A percentile compares a stretch with the other conserved stretches of the same genome.
Conservation (phyloP, 768 basidiomycete species). For the Tubosaeta sp. region DNA sequence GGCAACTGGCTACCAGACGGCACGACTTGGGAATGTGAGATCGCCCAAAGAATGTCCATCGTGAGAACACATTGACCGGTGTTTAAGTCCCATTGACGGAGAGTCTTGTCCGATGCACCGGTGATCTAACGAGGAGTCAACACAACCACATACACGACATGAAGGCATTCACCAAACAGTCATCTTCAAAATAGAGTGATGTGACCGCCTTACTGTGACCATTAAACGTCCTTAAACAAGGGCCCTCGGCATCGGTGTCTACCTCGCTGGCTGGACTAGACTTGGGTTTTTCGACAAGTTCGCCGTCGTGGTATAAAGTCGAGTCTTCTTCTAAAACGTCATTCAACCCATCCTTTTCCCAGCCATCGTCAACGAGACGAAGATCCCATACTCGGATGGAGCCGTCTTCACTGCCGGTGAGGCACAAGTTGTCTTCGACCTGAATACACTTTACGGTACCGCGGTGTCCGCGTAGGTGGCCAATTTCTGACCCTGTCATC, state of each 20-base stretch:
- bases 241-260: slow-evolving; percentile 41
- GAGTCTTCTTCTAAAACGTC: slow-evolving; percentile 67
- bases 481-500: slow-evolving; percentile 82
- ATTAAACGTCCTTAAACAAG: slow-evolving; percentile 71
- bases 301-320: slow-evolving; percentile 28
- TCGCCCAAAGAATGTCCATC: slow-evolving; percentile 99
- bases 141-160: slow-evolving; percentile 1
- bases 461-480: slow-evolving; percentile 75
- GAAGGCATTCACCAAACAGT: slow-evolving; percentile 66
- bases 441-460: slow-evolving; percentile 86
- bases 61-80: slow-evolving; percentile 99
- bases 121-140: slow-evolving; percentile 64
- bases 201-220: slow-evolving; percentile 94
- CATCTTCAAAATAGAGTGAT: slow-evolving; percentile 91
- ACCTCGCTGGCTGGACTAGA: slow-evolving; percentile 36
- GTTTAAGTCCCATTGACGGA: slow-evolving; percentile 96
- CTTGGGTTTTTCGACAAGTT: slow-evolving; percentile 36
- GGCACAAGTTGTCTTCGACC: slow-evolving; percentile 85
- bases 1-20: slow-evolving; percentile 38
- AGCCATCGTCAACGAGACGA: slow-evolving; percentile 73
- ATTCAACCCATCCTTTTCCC: slow-evolving; percentile 48
- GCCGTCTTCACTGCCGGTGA: slow-evolving; percentile 89
- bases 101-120: slow-evolving; percentile 95
- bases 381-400: slow-evolving; percentile 89
- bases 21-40: slow-evolving; percentile 74